Base-by-base conservation (phyloP, 306 rosid genomes). In the Cucumis cinereus region DNA sequence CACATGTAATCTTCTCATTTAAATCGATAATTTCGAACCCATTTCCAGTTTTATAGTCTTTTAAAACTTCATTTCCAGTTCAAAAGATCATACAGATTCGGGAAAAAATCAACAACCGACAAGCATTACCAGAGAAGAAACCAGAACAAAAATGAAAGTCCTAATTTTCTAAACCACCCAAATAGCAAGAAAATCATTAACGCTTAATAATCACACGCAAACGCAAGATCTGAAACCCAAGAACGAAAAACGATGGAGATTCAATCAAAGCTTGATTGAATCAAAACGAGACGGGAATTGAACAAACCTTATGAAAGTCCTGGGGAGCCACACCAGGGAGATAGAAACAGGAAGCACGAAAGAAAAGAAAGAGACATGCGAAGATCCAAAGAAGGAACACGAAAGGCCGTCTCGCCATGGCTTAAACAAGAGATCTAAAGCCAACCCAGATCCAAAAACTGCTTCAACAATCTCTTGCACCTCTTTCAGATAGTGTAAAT, bases 261-360 rank as follows among this genome's bases (percentile, higher is more conserved):
- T 26, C 6, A 23, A 36, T 57, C 14, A 15, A 54, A 3, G 50
- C 62, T 9, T 3, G n/a, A 36, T 28, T 12, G 4, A 38, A 10
- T 33, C 30, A 54, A 40, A 75, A 35, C 58, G 8, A 22, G 19
- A 67, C 41, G 73, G 12, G 12, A 67, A 41, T 6, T 22, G 20
- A 23, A 45, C 23, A 45, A 41, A 93, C 98, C 86, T 84, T 81
- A 56, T 69, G 79, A 74, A 92, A 92, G 81, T 88, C 96, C 66
- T 87, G 86, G 28, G 97, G 97, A 35, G 93, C 90, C 24, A 92
- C 97, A 69, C 93, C 97, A 28, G 92, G 95, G 50, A 92, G 97
- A 81, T 92, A 88, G 80, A 90, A 92, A 80, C 85, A 85, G 35
- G 75, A 80, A 80, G 68, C 81, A 58, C 68, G 87, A 10, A 83